These are phyloP conservation scores for Cryptosporidium andersoni DNA, from an alignment of 169 alveolate species.

Conservation along the genomic window DNA sequence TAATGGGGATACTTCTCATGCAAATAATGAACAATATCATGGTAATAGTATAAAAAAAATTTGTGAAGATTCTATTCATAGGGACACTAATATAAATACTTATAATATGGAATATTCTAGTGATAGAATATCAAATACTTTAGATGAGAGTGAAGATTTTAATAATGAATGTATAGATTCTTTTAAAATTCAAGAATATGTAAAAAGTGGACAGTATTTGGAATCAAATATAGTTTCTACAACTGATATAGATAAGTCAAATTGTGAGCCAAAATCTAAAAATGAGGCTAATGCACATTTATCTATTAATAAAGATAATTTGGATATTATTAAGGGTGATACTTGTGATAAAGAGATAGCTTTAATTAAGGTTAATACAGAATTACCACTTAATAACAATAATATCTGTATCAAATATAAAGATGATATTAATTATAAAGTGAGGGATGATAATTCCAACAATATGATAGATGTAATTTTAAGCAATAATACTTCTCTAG, in stretches of 20 bases:
- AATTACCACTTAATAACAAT: constrained; percentile 7
- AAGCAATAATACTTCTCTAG: neutral
- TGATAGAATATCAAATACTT: constrained; percentile 13
- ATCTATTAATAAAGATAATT: constrained; percentile 13
- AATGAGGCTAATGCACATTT: neutral
- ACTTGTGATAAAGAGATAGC: constrained; percentile 8
- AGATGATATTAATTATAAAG: neutral
- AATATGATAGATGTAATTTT: neutral
- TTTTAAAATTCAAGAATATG: constrained; percentile 67
- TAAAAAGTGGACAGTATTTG: constrained; percentile 64
- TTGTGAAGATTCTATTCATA: neutral
- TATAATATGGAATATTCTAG: constrained; percentile 17
- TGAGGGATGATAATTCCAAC: neutral
- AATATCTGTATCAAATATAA: neutral
- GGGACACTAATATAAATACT: neutral
- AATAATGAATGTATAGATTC: constrained; percentile 60
- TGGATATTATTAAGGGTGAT: constrained; percentile 17
- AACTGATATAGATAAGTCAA: constrained; percentile 49
- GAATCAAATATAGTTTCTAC: constrained; percentile 71
- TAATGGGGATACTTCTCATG: too few relatives aligned
- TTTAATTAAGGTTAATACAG: constrained; percentile 6
- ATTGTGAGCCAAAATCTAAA: constrained; percentile 23
- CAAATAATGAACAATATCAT: neutral
- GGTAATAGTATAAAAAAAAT: neutral
- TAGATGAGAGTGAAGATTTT: constrained; percentile 54